These are phyloP conservation scores for Entomortierella beljakovae DNA, from an alignment of 192 early-diverging fungal genomes.

Conservation along the genomic window DNA sequence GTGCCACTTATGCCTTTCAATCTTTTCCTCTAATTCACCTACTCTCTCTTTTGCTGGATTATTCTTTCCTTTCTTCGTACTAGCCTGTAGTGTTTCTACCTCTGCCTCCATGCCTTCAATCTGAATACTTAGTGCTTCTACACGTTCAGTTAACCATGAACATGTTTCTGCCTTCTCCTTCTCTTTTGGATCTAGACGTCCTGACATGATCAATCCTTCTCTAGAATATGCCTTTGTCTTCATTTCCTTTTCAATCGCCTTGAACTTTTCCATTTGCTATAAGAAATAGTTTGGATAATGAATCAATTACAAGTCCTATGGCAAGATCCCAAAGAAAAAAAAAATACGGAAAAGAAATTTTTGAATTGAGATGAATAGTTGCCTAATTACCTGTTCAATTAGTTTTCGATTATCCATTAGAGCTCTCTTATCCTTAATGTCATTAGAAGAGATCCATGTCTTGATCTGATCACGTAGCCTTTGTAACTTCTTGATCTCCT, in stretches of 20 bases:
- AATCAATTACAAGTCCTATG: too few species aligned
- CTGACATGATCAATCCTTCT: constrained; percentile 85
- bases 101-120: constrained; percentile 96
- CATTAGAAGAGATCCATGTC: constrained; percentile 92
- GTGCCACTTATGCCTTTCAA: constrained; percentile 94
- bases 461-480: constrained; percentile 98
- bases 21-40: constrained; percentile 73
- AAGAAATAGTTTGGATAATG: too few species aligned
- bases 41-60: constrained; percentile 86
- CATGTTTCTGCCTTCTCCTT: constrained; percentile 89
- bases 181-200: constrained; percentile 93
- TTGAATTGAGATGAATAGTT: background rate
- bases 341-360: background rate
- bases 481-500: constrained; percentile 99
- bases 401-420: constrained; percentile 92
- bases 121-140: constrained; percentile 87
- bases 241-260: constrained; percentile 97
- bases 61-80: constrained; percentile 81
- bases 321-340: background rate
- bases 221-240: constrained; percentile 99
- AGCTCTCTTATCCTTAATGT: constrained; percentile 97
- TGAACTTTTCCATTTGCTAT: constrained; percentile 99
- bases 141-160: constrained; percentile 85
- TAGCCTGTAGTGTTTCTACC: constrained; percentile 76
- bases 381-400: constrained; percentile 80